Conservation (phyloP, 352 stramenopile genomes). For the Phytophthora capsici region DNA sequence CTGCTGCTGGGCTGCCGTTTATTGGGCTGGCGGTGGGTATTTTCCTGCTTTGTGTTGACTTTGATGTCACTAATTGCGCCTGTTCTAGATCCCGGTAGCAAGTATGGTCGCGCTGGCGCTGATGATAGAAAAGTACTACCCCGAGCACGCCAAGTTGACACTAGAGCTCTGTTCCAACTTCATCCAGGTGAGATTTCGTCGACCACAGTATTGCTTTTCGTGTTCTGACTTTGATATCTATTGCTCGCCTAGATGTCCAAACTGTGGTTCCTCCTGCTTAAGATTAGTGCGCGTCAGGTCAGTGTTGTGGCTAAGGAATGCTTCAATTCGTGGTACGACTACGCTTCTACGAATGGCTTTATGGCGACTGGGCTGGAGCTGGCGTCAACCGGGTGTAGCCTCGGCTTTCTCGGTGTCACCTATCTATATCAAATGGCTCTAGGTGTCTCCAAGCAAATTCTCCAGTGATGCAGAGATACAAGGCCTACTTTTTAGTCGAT, state of each 20-base stretch:
- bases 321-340: constrained; percentile 78
- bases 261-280: constrained; percentile 77
- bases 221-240: constrained; percentile 11
- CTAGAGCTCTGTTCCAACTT: constrained; percentile 78
- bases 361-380: constrained; percentile 73
- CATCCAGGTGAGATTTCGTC: constrained; percentile 53
- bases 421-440: constrained; percentile 63
- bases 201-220: neutral
- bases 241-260: constrained; percentile 67
- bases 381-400: constrained; percentile 64
- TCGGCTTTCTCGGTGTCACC: constrained; percentile 68
- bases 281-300: constrained; percentile 77
- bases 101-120: constrained; percentile 75
- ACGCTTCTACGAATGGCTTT: constrained; percentile 68
- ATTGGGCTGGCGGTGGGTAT: constrained; percentile 72
- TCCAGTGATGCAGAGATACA: constrained; percentile 18
- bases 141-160: constrained; percentile 70
- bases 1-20: constrained; percentile 70
- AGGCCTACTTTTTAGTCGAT: neutral
- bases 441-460: constrained; percentile 42
- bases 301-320: constrained; percentile 68
- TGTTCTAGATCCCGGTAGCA: constrained; percentile 66
- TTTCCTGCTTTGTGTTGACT: neutral
- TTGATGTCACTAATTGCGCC: neutral
- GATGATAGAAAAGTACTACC: constrained; percentile 83